Evolutionary conservation across 2,329 filamentous ascomycete species (phyloP).

Genomic region (Aspergillus cejpii): DNA sequence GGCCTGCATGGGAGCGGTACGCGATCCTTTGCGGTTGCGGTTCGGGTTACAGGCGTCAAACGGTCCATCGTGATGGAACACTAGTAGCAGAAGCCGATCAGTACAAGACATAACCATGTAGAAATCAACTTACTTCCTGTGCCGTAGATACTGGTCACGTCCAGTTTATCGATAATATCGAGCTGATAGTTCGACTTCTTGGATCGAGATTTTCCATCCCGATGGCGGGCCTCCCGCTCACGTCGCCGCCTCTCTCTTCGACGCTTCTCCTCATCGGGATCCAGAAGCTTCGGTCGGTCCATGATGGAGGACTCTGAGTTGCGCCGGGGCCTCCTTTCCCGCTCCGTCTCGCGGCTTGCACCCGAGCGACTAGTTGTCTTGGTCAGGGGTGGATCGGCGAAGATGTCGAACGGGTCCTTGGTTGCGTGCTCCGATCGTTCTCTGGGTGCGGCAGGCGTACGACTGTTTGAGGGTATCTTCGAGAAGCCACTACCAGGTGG

Average conservation of each 20-base stretch:
- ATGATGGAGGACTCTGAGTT: slow-evolving; percentile 60
- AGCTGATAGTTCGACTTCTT: slow-evolving; percentile 45
- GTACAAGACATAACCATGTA: not conserved
- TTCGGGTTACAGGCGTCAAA: slow-evolving; percentile 95
- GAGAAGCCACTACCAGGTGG: slow-evolving; percentile 33
- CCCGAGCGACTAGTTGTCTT: slow-evolving; percentile 25
- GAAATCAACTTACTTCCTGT: slow-evolving; percentile 63
- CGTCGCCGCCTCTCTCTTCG: slow-evolving; percentile 45
- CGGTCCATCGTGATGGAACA: slow-evolving; percentile 95
- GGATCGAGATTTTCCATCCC: slow-evolving; percentile 35
- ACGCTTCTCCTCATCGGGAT: slow-evolving; percentile 47
- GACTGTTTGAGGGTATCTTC: slow-evolving; percentile 22
- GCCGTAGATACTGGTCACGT: slow-evolving; percentile 93
- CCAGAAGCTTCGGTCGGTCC: slow-evolving; percentile 44
- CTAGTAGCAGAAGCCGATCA: slow-evolving; percentile 42
- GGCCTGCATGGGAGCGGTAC: slow-evolving; percentile 87
- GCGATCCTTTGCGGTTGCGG: slow-evolving; percentile 76
- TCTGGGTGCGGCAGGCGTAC: slow-evolving; percentile 18
- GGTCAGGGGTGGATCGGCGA: slow-evolving; percentile 39
- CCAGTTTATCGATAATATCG: slow-evolving; percentile 93
- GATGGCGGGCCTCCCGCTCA: slow-evolving; percentile 44
- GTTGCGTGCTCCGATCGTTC: slow-evolving; percentile 21
- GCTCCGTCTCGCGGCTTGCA: slow-evolving; percentile 32
- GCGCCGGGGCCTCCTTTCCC: slow-evolving; percentile 45
- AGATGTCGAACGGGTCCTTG: slow-evolving; percentile 43